A percentile compares a stretch with the other conserved stretches of the same genome.
These are phyloP conservation scores for Paspalum notatum DNA, from an alignment of 176 grass and related monocot genomes.

Conservation along the genomic window DNA sequence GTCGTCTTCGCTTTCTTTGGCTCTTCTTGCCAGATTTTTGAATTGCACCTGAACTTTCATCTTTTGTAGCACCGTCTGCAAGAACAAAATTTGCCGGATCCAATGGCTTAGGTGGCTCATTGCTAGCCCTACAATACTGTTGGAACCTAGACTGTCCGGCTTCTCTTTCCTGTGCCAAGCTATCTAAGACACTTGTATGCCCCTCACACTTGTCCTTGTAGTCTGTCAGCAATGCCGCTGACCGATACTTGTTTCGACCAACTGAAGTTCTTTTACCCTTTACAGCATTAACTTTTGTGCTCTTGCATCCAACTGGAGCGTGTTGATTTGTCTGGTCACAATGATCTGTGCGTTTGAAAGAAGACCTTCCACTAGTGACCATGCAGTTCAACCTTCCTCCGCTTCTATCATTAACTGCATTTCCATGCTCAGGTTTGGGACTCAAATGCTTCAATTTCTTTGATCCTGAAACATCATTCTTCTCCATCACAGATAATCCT, in stretches of 20 bases:
- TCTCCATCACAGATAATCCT: background rate
- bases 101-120: conserved; percentile 10
- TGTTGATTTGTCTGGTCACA: background rate
- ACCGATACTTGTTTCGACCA: background rate
- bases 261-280: background rate
- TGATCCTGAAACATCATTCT: background rate
- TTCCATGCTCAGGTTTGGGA: background rate
- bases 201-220: too few species aligned
- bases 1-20: conserved; percentile 16
- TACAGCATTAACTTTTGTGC: background rate
- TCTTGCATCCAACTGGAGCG: background rate
- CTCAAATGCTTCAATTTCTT: background rate
- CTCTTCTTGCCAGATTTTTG: conserved; percentile 24
- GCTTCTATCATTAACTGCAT: background rate
- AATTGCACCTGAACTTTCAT: background rate
- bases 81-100: conserved; percentile 20
- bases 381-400: background rate
- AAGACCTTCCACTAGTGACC: background rate
- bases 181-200: too few species aligned
- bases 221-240: background rate
- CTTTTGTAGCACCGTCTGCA: background rate
- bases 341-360: background rate
- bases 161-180: too few species aligned
- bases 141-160: too few species aligned
- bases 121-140: background rate